These are phyloP conservation scores for Laburnicola sp. DNA, from an alignment of 2,329 filamentous ascomycete species.

Conservation along the genomic window DNA sequence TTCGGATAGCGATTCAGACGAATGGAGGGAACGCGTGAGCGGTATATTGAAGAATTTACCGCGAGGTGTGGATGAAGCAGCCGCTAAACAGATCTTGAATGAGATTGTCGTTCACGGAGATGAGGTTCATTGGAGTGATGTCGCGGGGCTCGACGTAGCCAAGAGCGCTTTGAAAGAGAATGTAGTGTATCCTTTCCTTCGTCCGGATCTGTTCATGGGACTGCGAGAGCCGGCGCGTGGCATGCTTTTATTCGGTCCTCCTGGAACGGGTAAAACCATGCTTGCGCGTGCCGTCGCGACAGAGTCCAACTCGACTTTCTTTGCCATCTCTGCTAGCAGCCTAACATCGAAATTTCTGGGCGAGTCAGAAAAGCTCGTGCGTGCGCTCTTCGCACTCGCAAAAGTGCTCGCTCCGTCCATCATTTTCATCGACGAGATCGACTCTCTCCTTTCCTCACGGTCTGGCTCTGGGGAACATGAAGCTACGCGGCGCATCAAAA, in stretches of 20 bases:
- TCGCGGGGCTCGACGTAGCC: conserved; percentile 85
- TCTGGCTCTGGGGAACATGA: conserved; percentile 87
- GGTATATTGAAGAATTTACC: conserved; percentile 74
- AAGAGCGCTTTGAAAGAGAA: conserved; percentile 93
- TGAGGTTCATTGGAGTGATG: conserved; percentile 91
- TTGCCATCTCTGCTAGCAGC: conserved; percentile 92
- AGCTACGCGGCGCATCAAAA: conserved; percentile 91
- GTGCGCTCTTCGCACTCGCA: conserved; percentile 96
- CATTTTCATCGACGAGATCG: conserved; percentile 98
- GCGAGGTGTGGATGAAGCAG: conserved; percentile 75
- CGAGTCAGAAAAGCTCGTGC: conserved; percentile 93
- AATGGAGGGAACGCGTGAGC: conserved; percentile 40
- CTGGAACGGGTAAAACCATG: conserved; percentile 92
- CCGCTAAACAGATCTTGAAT: conserved; percentile 90
- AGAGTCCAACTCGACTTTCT: conserved; percentile 93
- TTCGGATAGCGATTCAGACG: conserved; percentile 35
- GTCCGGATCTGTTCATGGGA: conserved; percentile 94
- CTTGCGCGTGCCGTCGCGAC: conserved; percentile 95
- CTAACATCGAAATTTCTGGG: conserved; percentile 97
- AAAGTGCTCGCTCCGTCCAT: conserved; percentile 93
- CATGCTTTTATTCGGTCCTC: conserved; percentile 89
- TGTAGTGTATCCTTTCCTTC: conserved; percentile 94
- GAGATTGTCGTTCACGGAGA: conserved; percentile 95
- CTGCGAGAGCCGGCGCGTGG: conserved; percentile 90
- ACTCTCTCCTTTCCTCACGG: conserved; percentile 79